Base-by-base conservation (phyloP, 169 alveolate species). In the Theileria orientalis region DNA sequence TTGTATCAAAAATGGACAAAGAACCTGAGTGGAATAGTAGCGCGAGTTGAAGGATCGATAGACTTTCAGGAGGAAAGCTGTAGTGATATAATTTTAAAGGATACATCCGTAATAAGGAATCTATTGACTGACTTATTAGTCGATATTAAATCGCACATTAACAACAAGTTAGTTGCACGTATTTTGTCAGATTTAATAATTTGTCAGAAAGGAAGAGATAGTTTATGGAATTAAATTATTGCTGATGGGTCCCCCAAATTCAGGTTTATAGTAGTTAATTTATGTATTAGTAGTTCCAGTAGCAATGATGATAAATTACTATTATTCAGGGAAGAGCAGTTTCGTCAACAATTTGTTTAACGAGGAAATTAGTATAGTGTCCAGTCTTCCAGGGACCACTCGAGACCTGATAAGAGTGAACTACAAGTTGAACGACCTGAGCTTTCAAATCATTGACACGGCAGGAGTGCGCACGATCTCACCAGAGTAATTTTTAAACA, bases 321-420 rank as follows among this genome's bases (percentile, higher is more conserved):
- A 1, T 56, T 56, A 2, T 30, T 6, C 66, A 56, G 93, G 93
- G 40, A 88, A 88, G 41, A 88, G 93, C 49, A 73, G 91, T 8
- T 56, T 88, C 11, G 78, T 88, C 63, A 88, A 88, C 68, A 51
- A 69, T 25, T 76, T 88, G 49, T 84, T 88, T 42, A 33, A 72
- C 59, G 66, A 76, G 29, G 70, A 66, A 23, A 74, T 88, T 21
- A 80, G 90, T 44, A 88, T 88, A 11, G 93, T 88, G 19, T 74
- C 93, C 29, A 74, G 79, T 41, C 41, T 84, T 44, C 78, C 86
- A 33, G 93, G 93, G 3, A 83, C 91, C 23, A 88, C 93, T 19
- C 69, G 90, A 13, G 93, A 88, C 49, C 51, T 84, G 23, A 66
- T 88, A n/a, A 80, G 80, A 49, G 85, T 61, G 29, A 62, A 41